These are phyloP conservation scores for Ophiocordyceps camponoti-saundersi DNA, from an alignment of 2,329 filamentous ascomycete genomes.

Conservation along the genomic window DNA sequence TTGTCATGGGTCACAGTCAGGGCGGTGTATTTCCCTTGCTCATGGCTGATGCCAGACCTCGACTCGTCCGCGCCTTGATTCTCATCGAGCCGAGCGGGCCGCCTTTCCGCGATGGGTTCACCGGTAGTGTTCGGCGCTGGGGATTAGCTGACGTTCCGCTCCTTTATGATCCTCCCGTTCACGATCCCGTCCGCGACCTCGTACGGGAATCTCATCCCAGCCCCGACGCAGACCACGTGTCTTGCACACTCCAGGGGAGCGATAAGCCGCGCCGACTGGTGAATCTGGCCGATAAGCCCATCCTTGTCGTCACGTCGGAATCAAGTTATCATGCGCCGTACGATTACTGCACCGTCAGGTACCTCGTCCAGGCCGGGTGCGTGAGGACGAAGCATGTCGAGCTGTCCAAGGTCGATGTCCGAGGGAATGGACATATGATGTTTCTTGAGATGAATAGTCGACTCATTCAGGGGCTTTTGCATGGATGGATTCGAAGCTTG, in stretches of 20 bases:
- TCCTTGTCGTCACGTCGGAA: conserved; percentile 16
- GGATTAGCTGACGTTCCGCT: conserved; percentile 32
- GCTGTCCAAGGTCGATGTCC: conserved; percentile 19
- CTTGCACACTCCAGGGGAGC: conserved; percentile 17
- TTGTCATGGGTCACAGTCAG: conserved; percentile 27
- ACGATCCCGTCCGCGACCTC: conserved; percentile 16
- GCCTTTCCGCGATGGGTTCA: conserved; percentile 21
- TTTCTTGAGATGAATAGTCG: conserved; percentile 31
- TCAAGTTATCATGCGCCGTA: conserved; percentile 28
- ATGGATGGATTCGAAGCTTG: conserved; percentile 7
- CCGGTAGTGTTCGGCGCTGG: conserved; percentile 21
- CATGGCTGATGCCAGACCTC: conserved; percentile 22
- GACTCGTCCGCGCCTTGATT: conserved; percentile 22
- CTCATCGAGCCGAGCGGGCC: conserved; percentile 28
- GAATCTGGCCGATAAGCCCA: conserved; percentile 5
- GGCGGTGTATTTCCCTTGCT: conserved; percentile 24
- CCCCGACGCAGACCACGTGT: conserved; percentile 6
- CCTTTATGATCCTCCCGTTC: conserved; percentile 25
- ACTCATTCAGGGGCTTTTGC: conserved; percentile 12
- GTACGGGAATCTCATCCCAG: conserved; percentile 11
- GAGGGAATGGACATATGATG: conserved; percentile 29
- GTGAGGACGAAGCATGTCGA: conserved; percentile 14
- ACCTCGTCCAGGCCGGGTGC: conserved; percentile 24
- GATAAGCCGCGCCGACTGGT: conserved; percentile 3
- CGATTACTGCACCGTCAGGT: conserved; percentile 24